A percentile compares a stretch with the other conserved stretches of the same genome.
These are phyloP conservation scores for Nakaseomyces kungkrabaensis DNA, from an alignment of 1,139 yeast species.

Conservation along the genomic window DNA sequence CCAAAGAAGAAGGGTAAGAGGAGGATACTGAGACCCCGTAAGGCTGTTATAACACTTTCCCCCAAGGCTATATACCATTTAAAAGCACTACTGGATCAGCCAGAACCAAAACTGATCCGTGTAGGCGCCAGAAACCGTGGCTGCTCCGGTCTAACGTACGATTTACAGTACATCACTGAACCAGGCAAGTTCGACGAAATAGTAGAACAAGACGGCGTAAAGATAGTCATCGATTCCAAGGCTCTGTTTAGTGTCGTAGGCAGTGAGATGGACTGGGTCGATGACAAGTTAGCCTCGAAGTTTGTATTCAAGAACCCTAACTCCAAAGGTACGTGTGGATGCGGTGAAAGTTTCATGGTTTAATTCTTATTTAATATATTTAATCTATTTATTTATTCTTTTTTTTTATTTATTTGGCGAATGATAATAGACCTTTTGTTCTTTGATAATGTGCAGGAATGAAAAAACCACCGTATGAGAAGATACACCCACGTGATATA, in stretches of 20 bases:
- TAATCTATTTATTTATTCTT: not conserved
- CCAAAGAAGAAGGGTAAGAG: constrained; percentile 34
- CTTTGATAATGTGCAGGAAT: too few relatives aligned
- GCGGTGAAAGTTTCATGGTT: constrained; percentile 98
- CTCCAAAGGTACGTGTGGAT: constrained; percentile 95
- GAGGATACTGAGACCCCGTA: constrained; percentile 70
- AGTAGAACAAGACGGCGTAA: constrained; percentile 87
- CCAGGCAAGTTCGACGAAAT: constrained; percentile 93
- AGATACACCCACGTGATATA: not conserved
- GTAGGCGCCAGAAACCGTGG: constrained; percentile 95
- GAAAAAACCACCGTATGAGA: too few relatives aligned
- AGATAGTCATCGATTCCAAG: constrained; percentile 86
- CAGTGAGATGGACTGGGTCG: constrained; percentile 97
- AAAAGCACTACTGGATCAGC: constrained; percentile 56
- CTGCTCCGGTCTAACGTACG: constrained; percentile 89
- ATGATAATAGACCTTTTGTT: too few relatives aligned
- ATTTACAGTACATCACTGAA: constrained; percentile 76
- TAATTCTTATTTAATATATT: constrained; percentile 25
- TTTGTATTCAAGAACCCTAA: constrained; percentile 92
- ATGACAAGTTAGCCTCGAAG: constrained; percentile 79
- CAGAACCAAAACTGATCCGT: constrained; percentile 79
- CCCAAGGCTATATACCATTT: constrained; percentile 68
- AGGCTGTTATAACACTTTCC: constrained; percentile 75
- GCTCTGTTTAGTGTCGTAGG: constrained; percentile 94
- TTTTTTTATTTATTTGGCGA: not conserved